These are phyloP conservation scores for Pleurotus giganteus DNA, from an alignment of 768 basidiomycete genomes.

Conservation along the genomic window DNA sequence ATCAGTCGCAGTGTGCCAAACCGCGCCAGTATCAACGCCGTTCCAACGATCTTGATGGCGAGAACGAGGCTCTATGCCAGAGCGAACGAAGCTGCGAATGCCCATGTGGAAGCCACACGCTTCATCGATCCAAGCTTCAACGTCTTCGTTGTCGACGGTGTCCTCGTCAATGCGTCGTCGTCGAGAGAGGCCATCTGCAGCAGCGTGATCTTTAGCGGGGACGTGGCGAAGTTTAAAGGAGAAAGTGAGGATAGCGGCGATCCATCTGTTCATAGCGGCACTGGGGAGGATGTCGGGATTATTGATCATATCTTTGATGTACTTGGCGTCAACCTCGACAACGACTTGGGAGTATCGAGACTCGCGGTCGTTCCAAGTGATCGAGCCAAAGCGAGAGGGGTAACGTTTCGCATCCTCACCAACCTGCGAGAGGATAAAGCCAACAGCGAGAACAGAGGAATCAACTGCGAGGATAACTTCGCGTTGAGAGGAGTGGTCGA, in stretches of 20 bases:
- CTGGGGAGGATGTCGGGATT: constrained; percentile 30
- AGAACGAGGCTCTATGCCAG: neutral
- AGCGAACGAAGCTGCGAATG: too few species aligned
- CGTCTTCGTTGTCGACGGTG: constrained; percentile 12
- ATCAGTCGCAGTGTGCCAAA: neutral
- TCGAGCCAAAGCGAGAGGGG: constrained; percentile 26
- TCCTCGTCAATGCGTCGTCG: constrained; percentile 9
- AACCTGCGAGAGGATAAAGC: constrained; percentile 24
- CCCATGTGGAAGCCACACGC: neutral
- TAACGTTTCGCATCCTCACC: constrained; percentile 13
- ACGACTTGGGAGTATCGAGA: constrained; percentile 25
- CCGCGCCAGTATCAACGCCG: neutral
- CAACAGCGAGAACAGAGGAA: too few species aligned
- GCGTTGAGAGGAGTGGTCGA: too few species aligned
- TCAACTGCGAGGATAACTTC: too few species aligned
- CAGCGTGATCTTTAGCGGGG: constrained; percentile 18
- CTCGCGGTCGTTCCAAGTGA: constrained; percentile 28
- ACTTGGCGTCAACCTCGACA: constrained; percentile 30
- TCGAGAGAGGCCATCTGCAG: neutral
- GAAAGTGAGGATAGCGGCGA: constrained; percentile 24
- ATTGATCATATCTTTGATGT: constrained; percentile 31
- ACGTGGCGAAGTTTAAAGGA: constrained; percentile 22
- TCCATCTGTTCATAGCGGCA: constrained; percentile 23
- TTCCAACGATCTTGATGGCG: neutral
- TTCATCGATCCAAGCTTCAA: constrained; percentile 24